These are phyloP conservation scores for Pichia sp. DNA, from an alignment of 1,139 yeast genomes.

Conservation along the genomic window DNA sequence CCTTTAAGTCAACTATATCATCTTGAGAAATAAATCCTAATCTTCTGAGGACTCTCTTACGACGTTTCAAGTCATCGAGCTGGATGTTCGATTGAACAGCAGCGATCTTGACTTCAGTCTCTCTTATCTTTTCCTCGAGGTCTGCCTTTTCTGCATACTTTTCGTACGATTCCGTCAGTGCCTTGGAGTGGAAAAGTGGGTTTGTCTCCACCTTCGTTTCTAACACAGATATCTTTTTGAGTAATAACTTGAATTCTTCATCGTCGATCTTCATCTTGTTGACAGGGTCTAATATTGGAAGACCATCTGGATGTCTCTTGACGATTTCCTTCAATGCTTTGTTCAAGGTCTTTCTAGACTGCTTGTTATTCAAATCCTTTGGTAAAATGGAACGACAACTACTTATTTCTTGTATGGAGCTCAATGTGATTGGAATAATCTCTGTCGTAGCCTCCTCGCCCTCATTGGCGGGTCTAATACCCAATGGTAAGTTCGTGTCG, in stretches of 20 bases:
- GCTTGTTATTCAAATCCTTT: constrained; percentile 62
- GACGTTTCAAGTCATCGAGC: constrained; percentile 84
- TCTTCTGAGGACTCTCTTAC: constrained; percentile 82
- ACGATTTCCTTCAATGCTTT: constrained; percentile 76
- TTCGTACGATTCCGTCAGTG: constrained; percentile 54
- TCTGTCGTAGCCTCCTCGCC: constrained; percentile 73
- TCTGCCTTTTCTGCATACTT: constrained; percentile 60
- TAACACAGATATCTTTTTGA: constrained; percentile 74
- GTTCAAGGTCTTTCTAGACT: constrained; percentile 65
- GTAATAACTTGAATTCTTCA: constrained; percentile 58
- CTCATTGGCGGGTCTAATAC: constrained; percentile 72
- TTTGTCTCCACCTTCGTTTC: constrained; percentile 66
- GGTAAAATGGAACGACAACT: constrained; percentile 80
- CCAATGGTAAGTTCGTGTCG: constrained; percentile 75
- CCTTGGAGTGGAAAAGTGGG: constrained; percentile 62
- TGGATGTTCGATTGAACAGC: constrained; percentile 92
- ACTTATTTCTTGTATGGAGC: constrained; percentile 67
- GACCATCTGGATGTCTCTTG: constrained; percentile 80
- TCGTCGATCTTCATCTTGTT: constrained; percentile 84
- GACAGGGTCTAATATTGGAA: constrained; percentile 84
- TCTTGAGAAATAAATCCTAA: constrained; percentile 75
- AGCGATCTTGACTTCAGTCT: constrained; percentile 53
- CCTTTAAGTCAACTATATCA: constrained; percentile 90
- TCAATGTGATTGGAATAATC: constrained; percentile 76
- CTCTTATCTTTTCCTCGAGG: constrained; percentile 53